Conservation (phyloP, 1,284 basidiomycete genomes). For the Cryptococcus floricola region DNA sequence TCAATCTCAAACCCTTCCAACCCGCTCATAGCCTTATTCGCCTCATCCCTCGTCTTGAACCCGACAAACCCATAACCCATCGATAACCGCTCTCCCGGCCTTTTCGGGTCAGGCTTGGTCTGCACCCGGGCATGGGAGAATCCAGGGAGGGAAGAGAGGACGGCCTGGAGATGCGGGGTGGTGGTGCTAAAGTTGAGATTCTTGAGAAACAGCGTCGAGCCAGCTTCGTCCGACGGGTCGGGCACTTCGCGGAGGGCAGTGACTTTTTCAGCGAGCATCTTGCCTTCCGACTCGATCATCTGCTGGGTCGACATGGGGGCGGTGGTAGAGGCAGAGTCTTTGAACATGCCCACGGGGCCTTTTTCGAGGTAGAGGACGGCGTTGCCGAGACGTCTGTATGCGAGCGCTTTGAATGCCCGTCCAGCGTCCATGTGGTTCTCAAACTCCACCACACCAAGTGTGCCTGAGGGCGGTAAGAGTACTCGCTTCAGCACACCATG, state of each 20-base stretch:
- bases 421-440: constrained; percentile 64
- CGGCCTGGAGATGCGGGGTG: constrained; percentile 62
- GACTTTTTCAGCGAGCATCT: background rate
- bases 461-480: constrained; percentile 86
- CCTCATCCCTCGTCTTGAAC: constrained; percentile 71
- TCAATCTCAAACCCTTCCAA: constrained; percentile 82
- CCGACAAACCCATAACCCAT: constrained; percentile 98
- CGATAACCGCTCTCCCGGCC: constrained; percentile 60
- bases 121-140: constrained; percentile 88
- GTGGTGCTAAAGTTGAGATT: constrained; percentile 91
- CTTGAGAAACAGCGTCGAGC: constrained; percentile 89
- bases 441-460: constrained; percentile 90
- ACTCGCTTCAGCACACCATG: constrained; percentile 74
- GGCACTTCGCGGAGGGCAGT: constrained; percentile 47
- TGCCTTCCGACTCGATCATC: constrained; percentile 35
- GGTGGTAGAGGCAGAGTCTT: constrained; percentile 37
- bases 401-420: constrained; percentile 73
- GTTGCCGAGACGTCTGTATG: constrained; percentile 84
- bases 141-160: constrained; percentile 73
- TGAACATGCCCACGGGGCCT: constrained; percentile 78
- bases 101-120: constrained; percentile 82
- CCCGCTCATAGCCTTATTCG: constrained; percentile 70
- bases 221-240: constrained; percentile 57
- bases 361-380: constrained; percentile 90
- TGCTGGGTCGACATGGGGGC: background rate